Conservation (phyloP, 2,329 filamentous ascomycete genomes). For the Penicillium vulpinum region DNA sequence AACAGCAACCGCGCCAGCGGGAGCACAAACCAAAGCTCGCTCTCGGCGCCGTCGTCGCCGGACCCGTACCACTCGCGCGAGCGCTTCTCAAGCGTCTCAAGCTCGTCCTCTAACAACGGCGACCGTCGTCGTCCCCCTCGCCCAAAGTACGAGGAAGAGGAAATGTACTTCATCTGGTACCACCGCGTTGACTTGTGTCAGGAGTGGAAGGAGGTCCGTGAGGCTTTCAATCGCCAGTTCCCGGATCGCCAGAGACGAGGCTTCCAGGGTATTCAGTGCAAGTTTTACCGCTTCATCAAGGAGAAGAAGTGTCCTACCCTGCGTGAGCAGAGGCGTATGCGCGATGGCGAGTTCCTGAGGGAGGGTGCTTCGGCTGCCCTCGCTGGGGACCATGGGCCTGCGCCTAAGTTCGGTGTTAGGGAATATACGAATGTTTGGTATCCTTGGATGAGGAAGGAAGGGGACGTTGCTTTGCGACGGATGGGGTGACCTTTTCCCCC, state of each 20-base stretch:
- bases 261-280: slow-evolving; percentile 52
- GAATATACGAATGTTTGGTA: slow-evolving; percentile 44
- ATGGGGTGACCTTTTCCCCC: no score
- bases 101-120: slow-evolving; percentile 37
- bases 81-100: slow-evolving; percentile 45
- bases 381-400: slow-evolving; percentile 11
- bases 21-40: slow-evolving; percentile 10
- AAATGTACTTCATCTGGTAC: slow-evolving; percentile 54
- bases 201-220: slow-evolving; percentile 49
- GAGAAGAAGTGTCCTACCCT: slow-evolving; percentile 48
- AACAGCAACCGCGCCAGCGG: slow-evolving; percentile 2
- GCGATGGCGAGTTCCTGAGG: slow-evolving; percentile 42
- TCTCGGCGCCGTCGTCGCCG: slow-evolving; percentile 30
- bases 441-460: slow-evolving; percentile 44
- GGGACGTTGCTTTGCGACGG: background rate
- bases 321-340: slow-evolving; percentile 44
- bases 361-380: slow-evolving; percentile 27
- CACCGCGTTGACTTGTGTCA: slow-evolving; percentile 49
- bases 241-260: slow-evolving; percentile 41
- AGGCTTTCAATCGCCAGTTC: slow-evolving; percentile 48
- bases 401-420: background rate
- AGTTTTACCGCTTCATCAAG: slow-evolving; percentile 52
- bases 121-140: slow-evolving; percentile 45
- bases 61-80: slow-evolving; percentile 39
- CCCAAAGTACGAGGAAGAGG: slow-evolving; percentile 49